Evolutionary conservation across 495 filamentous ascomycete species (phyloP).

Genomic region (Trypethelium eluteriae): DNA sequence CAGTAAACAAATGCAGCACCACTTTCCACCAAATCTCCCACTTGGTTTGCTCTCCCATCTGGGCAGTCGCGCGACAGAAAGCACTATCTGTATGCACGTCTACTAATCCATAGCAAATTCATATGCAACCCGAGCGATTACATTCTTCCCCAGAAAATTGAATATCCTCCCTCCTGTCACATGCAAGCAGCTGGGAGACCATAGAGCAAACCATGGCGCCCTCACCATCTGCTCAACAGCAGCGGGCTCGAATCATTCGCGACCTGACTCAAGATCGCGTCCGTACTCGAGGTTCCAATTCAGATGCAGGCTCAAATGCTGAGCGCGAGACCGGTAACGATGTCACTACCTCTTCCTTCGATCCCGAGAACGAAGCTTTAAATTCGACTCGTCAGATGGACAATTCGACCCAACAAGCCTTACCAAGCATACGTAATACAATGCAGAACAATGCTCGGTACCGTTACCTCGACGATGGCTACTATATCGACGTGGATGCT

Average conservation of each 20-base stretch:
- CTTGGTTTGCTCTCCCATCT: background rate
- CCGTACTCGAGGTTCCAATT: background rate
- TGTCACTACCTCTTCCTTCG: background rate
- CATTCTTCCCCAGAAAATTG: background rate
- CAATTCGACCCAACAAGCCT: background rate
- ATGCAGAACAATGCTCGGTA: background rate
- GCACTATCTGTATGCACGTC: background rate
- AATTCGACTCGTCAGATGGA: conserved; percentile 10
- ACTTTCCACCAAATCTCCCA: background rate
- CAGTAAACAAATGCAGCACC: background rate
- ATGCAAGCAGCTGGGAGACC: background rate
- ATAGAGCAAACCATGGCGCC: conserved; percentile 6
- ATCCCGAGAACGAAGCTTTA: conserved; percentile 2
- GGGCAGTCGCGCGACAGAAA: background rate
- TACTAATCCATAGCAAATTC: background rate
- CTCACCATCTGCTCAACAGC: conserved; percentile 7
- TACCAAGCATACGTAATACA: background rate
- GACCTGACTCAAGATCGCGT: conserved; percentile 7
- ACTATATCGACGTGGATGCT: background rate
- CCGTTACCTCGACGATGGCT: background rate
- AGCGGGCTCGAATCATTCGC: conserved; percentile 8
- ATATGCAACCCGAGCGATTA: background rate
- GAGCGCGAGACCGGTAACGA: background rate
- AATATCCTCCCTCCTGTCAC: background rate
- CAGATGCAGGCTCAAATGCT: background rate